Conservation (phyloP, 352 stramenopile genomes). For the Globisporangium mamillatum region DNA sequence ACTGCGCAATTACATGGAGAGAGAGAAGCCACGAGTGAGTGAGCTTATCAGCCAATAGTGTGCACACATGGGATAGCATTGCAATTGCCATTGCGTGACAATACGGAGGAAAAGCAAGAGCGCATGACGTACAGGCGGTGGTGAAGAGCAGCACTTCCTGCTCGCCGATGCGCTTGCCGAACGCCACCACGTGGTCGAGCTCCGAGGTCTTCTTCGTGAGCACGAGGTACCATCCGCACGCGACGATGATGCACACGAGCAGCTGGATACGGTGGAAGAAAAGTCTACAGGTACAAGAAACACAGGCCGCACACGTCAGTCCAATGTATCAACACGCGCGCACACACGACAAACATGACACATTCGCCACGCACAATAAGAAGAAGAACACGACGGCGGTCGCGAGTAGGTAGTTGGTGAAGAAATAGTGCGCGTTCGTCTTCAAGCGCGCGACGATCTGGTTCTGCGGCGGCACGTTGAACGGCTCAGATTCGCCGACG, state of each 20-base stretch:
- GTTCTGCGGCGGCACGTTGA: slow-evolving; percentile 48
- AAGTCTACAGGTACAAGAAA: slow-evolving; percentile 23
- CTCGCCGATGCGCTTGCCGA: slow-evolving; percentile 54
- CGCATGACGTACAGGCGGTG: slow-evolving; percentile 43
- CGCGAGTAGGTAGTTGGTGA: slow-evolving; percentile 74
- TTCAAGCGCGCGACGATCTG: slow-evolving; percentile 54
- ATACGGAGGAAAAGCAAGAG: background rate
- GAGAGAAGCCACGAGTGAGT: background rate
- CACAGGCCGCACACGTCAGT: background rate
- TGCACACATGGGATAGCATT: background rate
- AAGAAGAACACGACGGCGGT: slow-evolving; percentile 60
- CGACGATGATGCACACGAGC: slow-evolving; percentile 57
- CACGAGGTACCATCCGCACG: slow-evolving; percentile 63
- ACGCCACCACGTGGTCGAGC: slow-evolving; percentile 46
- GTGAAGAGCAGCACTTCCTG: slow-evolving; percentile 62
- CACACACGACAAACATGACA: background rate
- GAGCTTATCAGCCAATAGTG: background rate
- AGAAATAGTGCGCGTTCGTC: slow-evolving; percentile 68
- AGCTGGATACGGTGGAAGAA: slow-evolving; percentile 76
- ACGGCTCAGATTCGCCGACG: slow-evolving; percentile 56
- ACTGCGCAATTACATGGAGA: slow-evolving; percentile 25
- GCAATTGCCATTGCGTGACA: background rate
- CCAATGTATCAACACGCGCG: background rate
- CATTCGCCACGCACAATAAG: slow-evolving; percentile 34
- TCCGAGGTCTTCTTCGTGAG: slow-evolving; percentile 35